Percentiles rank a stretch among this genome's conserved stretches.
Conservation (phyloP, 1,284 basidiomycete species). For the Tylopilus sp. region DNA sequence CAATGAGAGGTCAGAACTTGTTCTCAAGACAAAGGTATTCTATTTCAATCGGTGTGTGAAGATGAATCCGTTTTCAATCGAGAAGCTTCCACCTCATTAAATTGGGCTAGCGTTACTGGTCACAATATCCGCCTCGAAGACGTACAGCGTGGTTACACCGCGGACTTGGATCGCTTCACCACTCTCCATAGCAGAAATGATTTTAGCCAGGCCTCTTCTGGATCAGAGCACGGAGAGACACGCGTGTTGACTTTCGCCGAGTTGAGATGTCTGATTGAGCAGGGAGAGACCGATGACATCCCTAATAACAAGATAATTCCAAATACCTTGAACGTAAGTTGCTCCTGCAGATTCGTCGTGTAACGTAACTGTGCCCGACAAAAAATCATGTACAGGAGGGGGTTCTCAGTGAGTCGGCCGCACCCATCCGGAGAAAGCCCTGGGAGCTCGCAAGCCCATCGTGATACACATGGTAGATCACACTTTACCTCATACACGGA, state of each 20-base stretch:
- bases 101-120: constrained; percentile 35
- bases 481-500: constrained; percentile 8
- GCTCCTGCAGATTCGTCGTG: neutral
- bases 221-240: constrained; percentile 31
- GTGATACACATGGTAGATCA: constrained; percentile 21
- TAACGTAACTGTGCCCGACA: constrained; percentile 2
- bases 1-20: constrained; percentile 44
- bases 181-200: constrained; percentile 23
- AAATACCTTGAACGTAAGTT: constrained; percentile 56
- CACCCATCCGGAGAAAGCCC: constrained; percentile 52
- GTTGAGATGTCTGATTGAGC: constrained; percentile 64
- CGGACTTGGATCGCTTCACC: constrained; percentile 8
- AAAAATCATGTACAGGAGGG: constrained; percentile 38
- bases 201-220: constrained; percentile 5
- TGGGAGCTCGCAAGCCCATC: constrained; percentile 45
- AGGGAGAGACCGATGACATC: constrained; percentile 65
- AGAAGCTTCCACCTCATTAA: constrained; percentile 7
- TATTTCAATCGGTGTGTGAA: constrained; percentile 64
- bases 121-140: constrained; percentile 25
- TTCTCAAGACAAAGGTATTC: constrained; percentile 57
- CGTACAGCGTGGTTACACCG: constrained; percentile 11
- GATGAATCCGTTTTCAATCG: constrained; percentile 3
- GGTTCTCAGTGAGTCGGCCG: constrained; percentile 51
- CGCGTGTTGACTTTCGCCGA: constrained; percentile 59
- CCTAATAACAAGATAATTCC: constrained; percentile 74